Conservation (phyloP, 2,329 filamentous ascomycete genomes). For the Corniculantispora saksenae region DNA sequence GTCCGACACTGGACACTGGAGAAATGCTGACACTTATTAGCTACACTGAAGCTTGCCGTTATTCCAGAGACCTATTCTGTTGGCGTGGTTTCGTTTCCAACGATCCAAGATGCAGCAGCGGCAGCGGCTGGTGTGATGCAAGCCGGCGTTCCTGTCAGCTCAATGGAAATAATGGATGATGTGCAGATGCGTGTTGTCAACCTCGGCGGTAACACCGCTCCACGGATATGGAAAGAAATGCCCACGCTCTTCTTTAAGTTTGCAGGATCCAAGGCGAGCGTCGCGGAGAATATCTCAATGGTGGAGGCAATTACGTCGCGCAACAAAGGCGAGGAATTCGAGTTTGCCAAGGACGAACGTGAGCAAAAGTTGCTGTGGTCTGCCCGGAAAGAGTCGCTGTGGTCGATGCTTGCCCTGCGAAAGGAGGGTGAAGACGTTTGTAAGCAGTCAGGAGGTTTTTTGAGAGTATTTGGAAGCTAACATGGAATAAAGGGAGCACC, state of each 20-base stretch:
- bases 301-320: slow-evolving; percentile 67
- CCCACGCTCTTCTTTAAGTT: slow-evolving; percentile 87
- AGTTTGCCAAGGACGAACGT: slow-evolving; percentile 70
- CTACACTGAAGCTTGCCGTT: slow-evolving; percentile 76
- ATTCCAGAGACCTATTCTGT: slow-evolving; percentile 76
- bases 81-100: slow-evolving; percentile 77
- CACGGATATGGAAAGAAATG: slow-evolving; percentile 69
- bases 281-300: slow-evolving; percentile 72
- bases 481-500: slow-evolving; percentile 61
- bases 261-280: slow-evolving; percentile 74
- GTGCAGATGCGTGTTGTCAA: slow-evolving; percentile 86
- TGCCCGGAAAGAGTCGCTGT: slow-evolving; percentile 79
- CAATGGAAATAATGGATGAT: slow-evolving; percentile 87
- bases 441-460: not conserved
- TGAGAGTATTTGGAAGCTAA: not conserved
- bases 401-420: slow-evolving; percentile 74
- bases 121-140: slow-evolving; percentile 77
- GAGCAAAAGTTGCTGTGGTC: slow-evolving; percentile 80
- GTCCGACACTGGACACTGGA: not conserved
- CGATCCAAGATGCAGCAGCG: slow-evolving; percentile 72
- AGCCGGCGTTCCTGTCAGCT: slow-evolving; percentile 70
- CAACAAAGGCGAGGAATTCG: slow-evolving; percentile 67
- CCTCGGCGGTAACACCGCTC: slow-evolving; percentile 67
- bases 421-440: slow-evolving; percentile 65
- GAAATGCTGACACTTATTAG: slow-evolving; percentile 32